Evolutionary conservation across 2,329 filamentous ascomycete species (phyloP).

Genomic region (Fusarium heterosporum): DNA sequence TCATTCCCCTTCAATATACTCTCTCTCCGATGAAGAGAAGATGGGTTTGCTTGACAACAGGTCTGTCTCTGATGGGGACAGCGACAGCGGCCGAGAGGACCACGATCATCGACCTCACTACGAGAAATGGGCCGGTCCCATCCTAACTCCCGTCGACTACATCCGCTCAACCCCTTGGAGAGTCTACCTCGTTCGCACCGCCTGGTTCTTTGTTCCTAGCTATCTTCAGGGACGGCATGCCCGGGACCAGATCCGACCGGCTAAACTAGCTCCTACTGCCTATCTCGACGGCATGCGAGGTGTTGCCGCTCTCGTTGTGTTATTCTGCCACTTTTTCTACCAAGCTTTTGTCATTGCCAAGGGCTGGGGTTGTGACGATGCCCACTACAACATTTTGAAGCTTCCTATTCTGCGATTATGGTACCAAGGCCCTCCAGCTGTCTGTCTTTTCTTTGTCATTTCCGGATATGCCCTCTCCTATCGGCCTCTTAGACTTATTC

Average conservation of each 20-base stretch:
- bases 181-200: conserved; percentile 53
- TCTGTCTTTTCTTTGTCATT: conserved; percentile 72
- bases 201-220: conserved; percentile 64
- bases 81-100: conserved; percentile 55
- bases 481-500: conserved; percentile 61
- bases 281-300: conserved; percentile 70
- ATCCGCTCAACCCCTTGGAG: conserved; percentile 53
- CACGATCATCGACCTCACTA: conserved; percentile 51
- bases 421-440: conserved; percentile 67
- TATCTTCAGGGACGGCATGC: conserved; percentile 61
- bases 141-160: conserved; percentile 47
- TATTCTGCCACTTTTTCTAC: conserved; percentile 68
- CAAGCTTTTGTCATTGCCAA: conserved; percentile 64
- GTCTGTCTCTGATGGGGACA: conserved; percentile 57
- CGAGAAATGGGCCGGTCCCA: conserved; percentile 50
- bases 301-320: conserved; percentile 66
- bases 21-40: conserved; percentile 58
- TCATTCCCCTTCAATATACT: conserved; percentile 51
- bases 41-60: conserved; percentile 59
- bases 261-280: conserved; percentile 63
- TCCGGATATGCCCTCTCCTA: conserved; percentile 71
- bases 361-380: conserved; percentile 59
- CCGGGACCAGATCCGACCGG: conserved; percentile 55
- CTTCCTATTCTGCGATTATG: conserved; percentile 66
- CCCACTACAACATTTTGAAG: conserved; percentile 61